Evolutionary conservation across 495 filamentous ascomycete genomes (phyloP).

Genomic region (Penicillium nucicola): DNA sequence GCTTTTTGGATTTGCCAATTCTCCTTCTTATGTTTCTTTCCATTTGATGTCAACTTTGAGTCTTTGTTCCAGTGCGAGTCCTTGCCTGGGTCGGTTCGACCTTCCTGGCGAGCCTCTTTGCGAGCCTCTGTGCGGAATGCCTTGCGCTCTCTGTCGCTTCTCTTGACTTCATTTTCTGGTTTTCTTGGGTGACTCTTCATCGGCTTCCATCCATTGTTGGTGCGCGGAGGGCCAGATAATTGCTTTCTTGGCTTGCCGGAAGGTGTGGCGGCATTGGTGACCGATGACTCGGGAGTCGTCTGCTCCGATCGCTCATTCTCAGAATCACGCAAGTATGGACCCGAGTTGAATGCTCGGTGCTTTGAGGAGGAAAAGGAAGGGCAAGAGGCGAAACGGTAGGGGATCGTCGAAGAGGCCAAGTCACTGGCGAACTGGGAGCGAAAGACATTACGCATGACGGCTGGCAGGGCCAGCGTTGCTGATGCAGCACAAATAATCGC

Average conservation of each 20-base stretch:
- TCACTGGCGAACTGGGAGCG: slow-evolving; percentile 21
- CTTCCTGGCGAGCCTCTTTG: background rate
- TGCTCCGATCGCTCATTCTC: background rate
- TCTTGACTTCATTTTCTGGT: background rate
- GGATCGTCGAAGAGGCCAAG: slow-evolving; percentile 2
- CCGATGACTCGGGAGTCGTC: background rate
- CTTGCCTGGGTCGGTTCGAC: slow-evolving; percentile 1
- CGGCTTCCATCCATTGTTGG: background rate
- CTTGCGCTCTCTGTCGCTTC: slow-evolving; percentile 2
- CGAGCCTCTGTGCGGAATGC: slow-evolving; percentile 4
- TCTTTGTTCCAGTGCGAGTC: slow-evolving; percentile 5
- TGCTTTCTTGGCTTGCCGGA: background rate
- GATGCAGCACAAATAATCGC: slow-evolving; percentile 18
- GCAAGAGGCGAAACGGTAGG: slow-evolving; percentile 1
- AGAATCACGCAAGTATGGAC: background rate
- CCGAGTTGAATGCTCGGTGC: slow-evolving; percentile 15
- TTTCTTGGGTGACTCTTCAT: background rate
- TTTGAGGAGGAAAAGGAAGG: background rate
- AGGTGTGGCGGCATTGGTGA: background rate
- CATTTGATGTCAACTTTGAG: slow-evolving; percentile 2
- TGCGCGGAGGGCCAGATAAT: background rate
- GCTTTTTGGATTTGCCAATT: slow-evolving; percentile 71
- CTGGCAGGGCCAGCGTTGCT: slow-evolving; percentile 22
- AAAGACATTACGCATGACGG: slow-evolving; percentile 20
- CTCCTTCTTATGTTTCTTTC: slow-evolving; percentile 44